Base-by-base conservation (phyloP, 2,329 filamentous ascomycete species). In the Neonectria magnoliae region DNA sequence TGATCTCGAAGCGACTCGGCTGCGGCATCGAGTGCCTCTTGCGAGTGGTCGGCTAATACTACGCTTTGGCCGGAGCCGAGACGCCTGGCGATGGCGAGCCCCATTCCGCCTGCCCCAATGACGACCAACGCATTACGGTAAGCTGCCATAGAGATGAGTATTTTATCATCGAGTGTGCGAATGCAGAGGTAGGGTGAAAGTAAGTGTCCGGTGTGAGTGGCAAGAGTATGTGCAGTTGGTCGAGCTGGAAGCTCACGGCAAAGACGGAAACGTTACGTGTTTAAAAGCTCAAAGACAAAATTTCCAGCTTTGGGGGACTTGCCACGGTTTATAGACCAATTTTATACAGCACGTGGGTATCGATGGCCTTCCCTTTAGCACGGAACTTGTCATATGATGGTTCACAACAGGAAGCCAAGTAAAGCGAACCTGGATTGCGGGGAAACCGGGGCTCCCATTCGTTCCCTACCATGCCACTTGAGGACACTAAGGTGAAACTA, bases 31-130 rank as follows among this genome's bases (percentile, higher is more conserved):
- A 56, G 53, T 20, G 38, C 22, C 25, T 29, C 31, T 45, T 56
- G 38, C n/a, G 53, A 56, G 42, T 44, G 36, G 53, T 56, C 53
- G 22, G 38, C 53, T 20, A 56, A 11, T 7, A 45, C 25, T 20
- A 56, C 33, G 4, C 53, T 38, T n/a, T 41, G 53, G 9, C 53
- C 53, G 5, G 16, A 18, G 38, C 53, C 53, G 8, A 56, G 38
- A 16, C 53, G 38, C 25, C 25, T 41, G 5, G 53, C 38, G 20
- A 56, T 56, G 25, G 33, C 53, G 36, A 56, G 53, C n/a, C 53
- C 53, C 25, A 56, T 45, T 13, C 53, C 52, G 7, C 52, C 22
- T 9, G 33, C 33, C 6, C 53, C 53, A 10, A 56, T 44, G 4
- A 48, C 25, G 45, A 31, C 45, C 25, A 48, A n/a, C 5, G 45